A percentile compares a stretch with the other conserved stretches of the same genome.
Evolutionary conservation across 1,284 basidiomycete genomes (phyloP).

Genomic region (Ganoderma lingzhi): DNA sequence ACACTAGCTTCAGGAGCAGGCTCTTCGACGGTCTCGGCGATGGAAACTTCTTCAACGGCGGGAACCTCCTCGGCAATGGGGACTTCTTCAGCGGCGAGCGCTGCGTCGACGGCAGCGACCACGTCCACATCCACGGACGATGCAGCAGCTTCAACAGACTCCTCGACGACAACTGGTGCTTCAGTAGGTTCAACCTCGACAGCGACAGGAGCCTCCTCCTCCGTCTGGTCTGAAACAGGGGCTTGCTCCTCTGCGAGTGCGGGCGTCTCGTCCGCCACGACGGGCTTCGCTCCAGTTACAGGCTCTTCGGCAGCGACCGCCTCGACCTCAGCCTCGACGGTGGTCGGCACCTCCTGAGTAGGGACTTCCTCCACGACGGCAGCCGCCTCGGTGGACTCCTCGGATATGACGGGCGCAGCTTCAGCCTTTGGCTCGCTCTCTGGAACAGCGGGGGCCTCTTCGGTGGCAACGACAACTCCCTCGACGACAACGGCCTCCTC

Average conservation of each 20-base stretch:
- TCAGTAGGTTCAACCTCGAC: not conserved
- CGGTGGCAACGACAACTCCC: not conserved
- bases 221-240: conserved; percentile 16
- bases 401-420: not conserved
- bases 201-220: conserved; percentile 17
- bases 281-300: not conserved
- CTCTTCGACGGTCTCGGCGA: conserved; percentile 12
- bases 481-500: not conserved
- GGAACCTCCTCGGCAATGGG: not conserved
- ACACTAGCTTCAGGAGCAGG: conserved; percentile 11
- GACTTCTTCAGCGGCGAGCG: not conserved
- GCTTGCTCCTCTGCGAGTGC: conserved; percentile 1
- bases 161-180: not conserved
- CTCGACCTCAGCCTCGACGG: conserved; percentile 14
- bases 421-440: not conserved
- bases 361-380: conserved; percentile 15
- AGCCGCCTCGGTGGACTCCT: conserved; percentile 4
- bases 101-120: conserved; percentile 15
- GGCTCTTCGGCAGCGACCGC: not conserved
- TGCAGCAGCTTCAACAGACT: not conserved
- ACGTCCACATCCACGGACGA: not conserved
- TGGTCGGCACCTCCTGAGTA: conserved; percentile 10
- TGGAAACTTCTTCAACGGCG: not conserved
- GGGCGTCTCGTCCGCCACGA: conserved; percentile 17
- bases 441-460: not conserved